These are phyloP conservation scores for Nannochloropsis oceanica DNA, from an alignment of 108 stramenopile genomes.

Conservation along the genomic window DNA sequence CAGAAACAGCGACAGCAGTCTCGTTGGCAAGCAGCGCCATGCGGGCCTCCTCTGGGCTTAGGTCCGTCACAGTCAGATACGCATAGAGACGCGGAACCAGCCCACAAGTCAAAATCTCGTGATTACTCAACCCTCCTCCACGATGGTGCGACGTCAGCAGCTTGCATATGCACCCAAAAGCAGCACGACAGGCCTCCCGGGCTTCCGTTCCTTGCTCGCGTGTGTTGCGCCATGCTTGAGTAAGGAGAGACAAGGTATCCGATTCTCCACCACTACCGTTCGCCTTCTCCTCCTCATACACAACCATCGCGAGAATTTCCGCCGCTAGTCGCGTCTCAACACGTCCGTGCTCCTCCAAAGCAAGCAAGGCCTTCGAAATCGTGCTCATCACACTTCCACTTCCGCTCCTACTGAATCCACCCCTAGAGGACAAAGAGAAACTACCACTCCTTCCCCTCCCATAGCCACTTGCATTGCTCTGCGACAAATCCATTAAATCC, in stretches of 20 bases:
- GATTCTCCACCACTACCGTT: neutral
- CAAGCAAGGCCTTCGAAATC: neutral
- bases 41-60: neutral
- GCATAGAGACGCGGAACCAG: neutral
- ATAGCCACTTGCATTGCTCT: neutral
- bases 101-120: neutral
- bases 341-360: neutral
- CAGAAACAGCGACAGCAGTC: too few species aligned
- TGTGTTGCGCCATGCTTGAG: neutral
- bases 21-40: neutral
- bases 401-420: neutral
- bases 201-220: neutral
- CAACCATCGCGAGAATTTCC: neutral
- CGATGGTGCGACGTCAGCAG: neutral
- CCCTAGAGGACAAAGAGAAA: neutral
- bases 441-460: too few species aligned
- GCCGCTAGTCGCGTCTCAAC: neutral
- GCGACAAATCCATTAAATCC: neutral
- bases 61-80: neutral
- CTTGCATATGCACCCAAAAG: neutral
- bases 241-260: neutral
- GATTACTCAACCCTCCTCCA: neutral
- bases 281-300: neutral
- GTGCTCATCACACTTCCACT: neutral
- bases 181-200: neutral